Evolutionary conservation across 1,284 basidiomycete genomes (phyloP), one percentile per base, ranked within the genome.

Genomic region (Moesziomyces sp.): DNA sequence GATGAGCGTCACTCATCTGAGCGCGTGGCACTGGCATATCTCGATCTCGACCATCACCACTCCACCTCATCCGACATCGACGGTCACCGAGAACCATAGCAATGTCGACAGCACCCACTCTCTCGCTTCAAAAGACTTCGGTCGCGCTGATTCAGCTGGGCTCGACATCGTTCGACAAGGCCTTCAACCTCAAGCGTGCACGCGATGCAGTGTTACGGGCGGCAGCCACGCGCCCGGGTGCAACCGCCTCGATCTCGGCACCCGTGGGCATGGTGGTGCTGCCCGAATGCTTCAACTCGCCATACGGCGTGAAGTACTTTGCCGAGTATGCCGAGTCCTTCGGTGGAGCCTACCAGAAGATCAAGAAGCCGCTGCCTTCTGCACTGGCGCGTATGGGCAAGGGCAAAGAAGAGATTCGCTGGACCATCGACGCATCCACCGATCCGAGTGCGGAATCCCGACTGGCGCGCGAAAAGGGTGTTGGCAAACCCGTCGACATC

Each of bases 281-380:
- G 23, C 78, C 95, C 90, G 96, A 99, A 88, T 94, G 94, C 86
- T 99, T 99, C 88, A 99, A 99, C 85, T 95, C 93, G 14, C 94
- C 95, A 0, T 99, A 99, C 81, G 95, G 95, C 0, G 91, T 93
- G 69, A 87, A 88, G 5, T 89, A 83, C 9, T 81, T 80, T 51
- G 50, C 61, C 58, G 81, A 79, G 46, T 83, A 84, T 45, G 81
- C 83, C 16, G 82, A 81, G 48, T 65, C 70, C 3, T 75, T 83
- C 23, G 70, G 74, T 6, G 79, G 79, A 7, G 68, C 83, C 9
- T 83, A 77, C 26, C 77, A 81, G 56, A 71, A 63, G 58, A 76
- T 78, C 68, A 76, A 74, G 63, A 67, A 59, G 57, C 66, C 75
- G 55, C 68, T 70, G 21, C 72, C 75, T 24, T 63, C 65, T 1